phyloP scores from a whole-genome alignment of 1,284 basidiomycete species.

The Pseudozyma hubeiensis region DNA sequence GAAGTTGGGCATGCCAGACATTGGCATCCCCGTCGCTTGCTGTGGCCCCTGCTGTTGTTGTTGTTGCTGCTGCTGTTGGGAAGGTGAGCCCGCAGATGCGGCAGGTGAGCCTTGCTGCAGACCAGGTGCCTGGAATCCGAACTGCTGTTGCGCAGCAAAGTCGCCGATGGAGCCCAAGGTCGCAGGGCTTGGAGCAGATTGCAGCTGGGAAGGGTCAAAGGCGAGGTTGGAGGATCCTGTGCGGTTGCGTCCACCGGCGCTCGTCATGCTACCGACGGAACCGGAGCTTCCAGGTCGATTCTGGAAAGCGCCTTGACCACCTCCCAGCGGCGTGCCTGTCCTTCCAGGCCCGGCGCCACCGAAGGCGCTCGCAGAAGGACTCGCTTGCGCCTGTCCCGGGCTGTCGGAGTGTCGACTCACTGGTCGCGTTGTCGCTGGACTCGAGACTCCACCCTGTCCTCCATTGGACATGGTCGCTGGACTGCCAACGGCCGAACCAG shows the following conservation, averaged over 20 bases:
- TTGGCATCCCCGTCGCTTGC: conserved; percentile 14
- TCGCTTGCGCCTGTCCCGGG: conserved; percentile 30
- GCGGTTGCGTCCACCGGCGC: conserved; percentile 29
- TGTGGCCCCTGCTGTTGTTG: conserved; percentile 18
- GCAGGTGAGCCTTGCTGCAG: conserved; percentile 25
- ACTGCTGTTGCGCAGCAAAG: conserved; percentile 27
- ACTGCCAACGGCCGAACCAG: conserved; percentile 12
- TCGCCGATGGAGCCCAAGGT: conserved; percentile 22
- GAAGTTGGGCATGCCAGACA: conserved; percentile 36
- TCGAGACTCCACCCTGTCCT: conserved; percentile 12
- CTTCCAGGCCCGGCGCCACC: conserved; percentile 13
- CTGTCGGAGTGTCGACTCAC: conserved; percentile 32
- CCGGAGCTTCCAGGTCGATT: conserved; percentile 40
- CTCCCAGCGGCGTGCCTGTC: conserved; percentile 23
- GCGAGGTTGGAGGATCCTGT: conserved; percentile 29
- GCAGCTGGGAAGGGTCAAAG: conserved; percentile 41
- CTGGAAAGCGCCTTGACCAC: conserved; percentile 18
- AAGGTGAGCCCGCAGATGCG: conserved; percentile 12
- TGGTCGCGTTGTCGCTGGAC: conserved; percentile 23
- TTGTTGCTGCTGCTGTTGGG: conserved; percentile 17
- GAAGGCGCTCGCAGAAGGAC: conserved; percentile 22
- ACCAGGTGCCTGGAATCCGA: conserved; percentile 28
- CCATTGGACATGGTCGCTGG: conserved; percentile 29
- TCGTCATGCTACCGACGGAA: conserved; percentile 40
- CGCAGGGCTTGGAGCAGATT: conserved; percentile 28